Conservation (phyloP, 345 rosid species). For the Boechera stricta region DNA sequence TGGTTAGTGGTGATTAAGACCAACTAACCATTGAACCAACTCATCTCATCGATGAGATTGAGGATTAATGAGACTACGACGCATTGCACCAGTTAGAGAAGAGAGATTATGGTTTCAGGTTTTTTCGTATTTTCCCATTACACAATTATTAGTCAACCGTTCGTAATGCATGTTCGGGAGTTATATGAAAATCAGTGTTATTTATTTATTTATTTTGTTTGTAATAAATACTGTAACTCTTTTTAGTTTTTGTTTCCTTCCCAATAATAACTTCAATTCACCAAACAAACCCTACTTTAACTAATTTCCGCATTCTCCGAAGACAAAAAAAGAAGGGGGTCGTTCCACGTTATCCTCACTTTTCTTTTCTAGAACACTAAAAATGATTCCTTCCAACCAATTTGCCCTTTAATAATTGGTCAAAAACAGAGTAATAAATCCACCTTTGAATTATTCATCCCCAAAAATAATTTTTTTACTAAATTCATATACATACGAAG, state of each 20-base stretch:
- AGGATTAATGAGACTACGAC: too few relatives aligned
- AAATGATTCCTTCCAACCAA: not conserved
- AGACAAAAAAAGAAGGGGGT: conserved; percentile 10
- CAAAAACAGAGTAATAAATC: not conserved
- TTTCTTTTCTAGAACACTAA: not conserved
- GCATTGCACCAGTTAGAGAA: too few relatives aligned
- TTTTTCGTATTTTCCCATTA: too few relatives aligned
- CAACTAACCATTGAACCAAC: too few relatives aligned
- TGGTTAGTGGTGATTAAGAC: too few relatives aligned
- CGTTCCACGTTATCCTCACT: conserved; percentile 26
- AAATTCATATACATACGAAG: too few relatives aligned
- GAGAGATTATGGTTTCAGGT: too few relatives aligned
- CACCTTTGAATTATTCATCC: not conserved
- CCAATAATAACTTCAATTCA: conserved; percentile 1
- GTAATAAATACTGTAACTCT: not conserved
- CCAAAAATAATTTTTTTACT: not conserved
- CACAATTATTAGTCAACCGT: not conserved
- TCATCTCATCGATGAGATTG: too few relatives aligned
- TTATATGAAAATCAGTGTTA: not conserved
- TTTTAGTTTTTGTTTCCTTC: not conserved
- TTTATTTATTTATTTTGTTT: too few relatives aligned
- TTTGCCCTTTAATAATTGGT: too few relatives aligned
- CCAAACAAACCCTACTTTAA: conserved; percentile 18
- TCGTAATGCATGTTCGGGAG: not conserved
- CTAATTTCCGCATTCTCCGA: conserved; percentile 8